Base-by-base conservation (phyloP, 1,284 basidiomycete species). In the Microbotryomycetes sp. region DNA sequence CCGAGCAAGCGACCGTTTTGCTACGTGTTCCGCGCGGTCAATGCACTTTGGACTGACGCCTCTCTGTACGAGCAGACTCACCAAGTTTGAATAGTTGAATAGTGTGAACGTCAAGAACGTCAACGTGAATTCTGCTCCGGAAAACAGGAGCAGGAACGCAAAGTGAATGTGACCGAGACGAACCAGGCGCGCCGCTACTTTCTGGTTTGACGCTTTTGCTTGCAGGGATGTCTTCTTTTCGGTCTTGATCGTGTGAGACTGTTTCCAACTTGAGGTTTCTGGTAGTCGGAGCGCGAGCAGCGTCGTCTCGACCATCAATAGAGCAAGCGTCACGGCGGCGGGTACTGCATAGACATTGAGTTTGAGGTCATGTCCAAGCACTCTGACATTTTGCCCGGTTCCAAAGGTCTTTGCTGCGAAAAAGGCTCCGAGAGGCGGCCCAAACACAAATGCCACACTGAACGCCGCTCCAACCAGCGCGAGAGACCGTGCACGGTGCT, bases 401-500 rank as follows among this genome's bases (percentile, higher is more conserved):
- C 61, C 74, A 9, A 77, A 49, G 0, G 73, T 72, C 5, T 70
- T 71, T 5, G 75, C 73, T 13, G 78, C 76, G 59, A 79, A 76
- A 70, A 76, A 78, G 16, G 78, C 61, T 52, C 30, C 85, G 75
- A n/a, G 85, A 83, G 24, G 79, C 78, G 46, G 86, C 83, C 13
- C 87, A 83, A 77, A 65, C 75, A 77, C 77, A 21, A 94, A 94
- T 73, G 89, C 91, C 54, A 94, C 85, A 7, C 89, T 88, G 72
- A 96, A 96, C 1, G 92, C 91, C 56, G 94, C 89, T 18, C 92
- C 91, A 52, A 96, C 87, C 64, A 92, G 82, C 0, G 91, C 88
- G n/a, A 96, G 82, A 6, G 88, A 85, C 72, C 83, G 87, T 4
- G 88, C 57, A 15, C 70, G 52, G 16, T 54, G 49, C 27, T 81